phyloP scores from a whole-genome alignment of 2,329 filamentous ascomycete genomes.

The Fusarium sambucinum region DNA sequence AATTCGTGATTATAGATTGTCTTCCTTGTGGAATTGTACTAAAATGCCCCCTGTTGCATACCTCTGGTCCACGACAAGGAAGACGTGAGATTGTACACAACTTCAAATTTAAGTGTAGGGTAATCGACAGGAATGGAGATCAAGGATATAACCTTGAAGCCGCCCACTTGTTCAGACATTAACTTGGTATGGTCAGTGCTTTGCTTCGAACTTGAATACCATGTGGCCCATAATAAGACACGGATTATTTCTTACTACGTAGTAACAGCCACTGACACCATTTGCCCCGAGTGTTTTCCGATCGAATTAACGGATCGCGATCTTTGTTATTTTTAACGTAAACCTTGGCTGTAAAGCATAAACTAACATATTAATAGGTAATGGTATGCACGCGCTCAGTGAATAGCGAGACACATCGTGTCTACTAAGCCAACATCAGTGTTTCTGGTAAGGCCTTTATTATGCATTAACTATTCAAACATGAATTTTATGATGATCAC shows the following conservation, averaged over 20 bases:
- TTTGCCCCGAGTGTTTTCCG: conserved; percentile 7
- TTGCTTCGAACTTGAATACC: neutral
- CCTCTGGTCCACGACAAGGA: neutral
- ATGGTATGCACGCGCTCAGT: neutral
- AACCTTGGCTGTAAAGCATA: neutral
- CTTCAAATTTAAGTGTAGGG: neutral
- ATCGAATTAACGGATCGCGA: conserved; percentile 1
- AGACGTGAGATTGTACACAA: neutral
- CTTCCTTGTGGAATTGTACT: neutral
- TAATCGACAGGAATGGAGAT: neutral
- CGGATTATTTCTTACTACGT: neutral
- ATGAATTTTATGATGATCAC: conserved; percentile 1
- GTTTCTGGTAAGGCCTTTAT: neutral
- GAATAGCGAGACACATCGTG: conserved; percentile 3
- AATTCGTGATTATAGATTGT: neutral
- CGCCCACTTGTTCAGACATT: neutral
- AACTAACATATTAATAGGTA: neutral
- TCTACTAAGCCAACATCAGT: neutral
- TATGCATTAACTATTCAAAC: conserved; percentile 1
- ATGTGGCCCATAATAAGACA: neutral
- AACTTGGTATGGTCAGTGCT: neutral
- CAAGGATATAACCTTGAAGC: neutral
- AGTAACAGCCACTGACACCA: neutral
- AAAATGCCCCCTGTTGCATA: no score
- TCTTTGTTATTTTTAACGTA: neutral